Evolutionary conservation across 176 grass and related monocot species (phyloP), one percentile per base, ranked within the genome.

Genomic region (Carex parvula): DNA sequence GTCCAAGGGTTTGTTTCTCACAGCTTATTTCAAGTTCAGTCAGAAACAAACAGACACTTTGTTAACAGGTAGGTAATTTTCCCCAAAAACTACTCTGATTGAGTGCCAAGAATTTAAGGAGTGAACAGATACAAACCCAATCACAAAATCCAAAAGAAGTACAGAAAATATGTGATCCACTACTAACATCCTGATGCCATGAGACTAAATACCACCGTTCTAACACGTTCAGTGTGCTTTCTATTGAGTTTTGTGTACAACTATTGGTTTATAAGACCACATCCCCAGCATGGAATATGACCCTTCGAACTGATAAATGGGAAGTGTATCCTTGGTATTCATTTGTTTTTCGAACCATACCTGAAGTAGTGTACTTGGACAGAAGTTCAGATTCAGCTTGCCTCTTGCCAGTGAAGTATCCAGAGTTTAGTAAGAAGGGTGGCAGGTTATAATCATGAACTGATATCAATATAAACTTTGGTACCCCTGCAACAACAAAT

Each of bases 361-460:
- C 93, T 91, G 96, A 94, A 76, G 39, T 67, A 73, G 96, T 86
- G 87, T 90, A 99, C 88, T 99, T 99, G 60, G 96, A 95, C 62
- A 99, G 96, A 53, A 95, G 85, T 84, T 99, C 91, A 35, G 96
- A 95, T 89, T 99, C 96, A 11, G 96, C 96, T 74, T 93, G 81
- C 91, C 96, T 88, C 85, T 99, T 94, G 2, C 96, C 96, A 57
- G 85, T 89, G 90, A 99, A 99, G 75, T 99, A 99, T 66, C 96
- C 93, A 59, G 83, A 84, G 56, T 85, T 86, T 48, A 99, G 89
- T 65, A 95, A 79, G 76, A 99, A 99, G 3, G 89, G 81, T 35
- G 96, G 96, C 75, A 99, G 91, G 29, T 99, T 99, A 84, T 95
- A 99, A 85, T 99, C 93, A 83, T 99, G 93, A 33, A 99, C 96